These are phyloP conservation scores for Shiraia sp. DNA, from an alignment of 2,329 filamentous ascomycete genomes.

Conservation along the genomic window DNA sequence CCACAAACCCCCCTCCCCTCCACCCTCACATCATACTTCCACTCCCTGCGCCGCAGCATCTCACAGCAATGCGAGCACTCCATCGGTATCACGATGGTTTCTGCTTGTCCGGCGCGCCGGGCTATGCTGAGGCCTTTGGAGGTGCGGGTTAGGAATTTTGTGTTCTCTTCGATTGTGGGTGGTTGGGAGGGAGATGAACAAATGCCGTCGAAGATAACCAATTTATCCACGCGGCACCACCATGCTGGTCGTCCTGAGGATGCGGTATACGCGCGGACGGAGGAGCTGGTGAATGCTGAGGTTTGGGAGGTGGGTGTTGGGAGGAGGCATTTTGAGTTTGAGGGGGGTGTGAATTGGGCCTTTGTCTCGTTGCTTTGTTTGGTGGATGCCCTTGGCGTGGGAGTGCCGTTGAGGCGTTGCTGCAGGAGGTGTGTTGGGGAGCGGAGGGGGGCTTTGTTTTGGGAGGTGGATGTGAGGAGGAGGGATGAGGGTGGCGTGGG, in stretches of 20 bases:
- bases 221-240: slow-evolving; percentile 43
- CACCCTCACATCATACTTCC: slow-evolving; percentile 40
- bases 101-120: slow-evolving; percentile 29
- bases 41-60: slow-evolving; percentile 39
- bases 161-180: no score
- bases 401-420: slow-evolving; percentile 5
- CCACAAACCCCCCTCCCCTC: slow-evolving; percentile 40
- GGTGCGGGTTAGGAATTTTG: slow-evolving; percentile 26
- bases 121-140: slow-evolving; percentile 39
- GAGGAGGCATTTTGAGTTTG: slow-evolving; percentile 34
- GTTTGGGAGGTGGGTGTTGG: slow-evolving; percentile 27
- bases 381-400: no score
- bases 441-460: slow-evolving; percentile 10
- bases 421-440: slow-evolving; percentile 8
- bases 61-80: slow-evolving; percentile 37
- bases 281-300: slow-evolving; percentile 29
- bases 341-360: slow-evolving; percentile 16
- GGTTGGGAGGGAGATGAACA: no score
- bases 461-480: slow-evolving; percentile 8
- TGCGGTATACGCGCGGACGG: slow-evolving; percentile 33
- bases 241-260: slow-evolving; percentile 27
- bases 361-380: no score
- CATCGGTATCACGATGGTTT: slow-evolving; percentile 37
- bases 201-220: slow-evolving; percentile 39
- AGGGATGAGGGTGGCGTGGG: slow-evolving; percentile 8